Evolutionary conservation across 2,329 filamentous ascomycete genomes (phyloP), one percentile per base, ranked within the genome.

Genomic region (Cordyceps pruinosa): DNA sequence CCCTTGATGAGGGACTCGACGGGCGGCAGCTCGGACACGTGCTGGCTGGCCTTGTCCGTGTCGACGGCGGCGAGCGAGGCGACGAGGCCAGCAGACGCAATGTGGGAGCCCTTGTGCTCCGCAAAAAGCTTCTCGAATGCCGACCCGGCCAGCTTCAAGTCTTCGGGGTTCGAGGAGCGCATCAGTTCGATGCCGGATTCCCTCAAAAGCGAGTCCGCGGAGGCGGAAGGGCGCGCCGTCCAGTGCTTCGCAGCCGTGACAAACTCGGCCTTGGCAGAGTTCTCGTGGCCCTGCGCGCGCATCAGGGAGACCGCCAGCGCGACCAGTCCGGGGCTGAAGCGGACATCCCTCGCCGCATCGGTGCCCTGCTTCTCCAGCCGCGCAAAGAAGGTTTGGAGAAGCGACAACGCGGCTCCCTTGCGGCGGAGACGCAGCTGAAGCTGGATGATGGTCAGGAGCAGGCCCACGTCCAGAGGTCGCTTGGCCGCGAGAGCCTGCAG

Each of bases 121-220:
- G 81, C 73, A 61, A 87, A 82, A 13, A 97, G 79, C 48, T 81
- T 81, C 52, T 83, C 79, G 71, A 97, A 97, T 8, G 94, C 86
- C n/a, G 88, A 81, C 3, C 85, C 85, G 0, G 94, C 92, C 0
- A 84, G 77, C 15, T 79, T 71, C 26, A 90, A 75, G 62, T 96
- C 89, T 17, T 86, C 79, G 1, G 77, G 69, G 48, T 86, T 82
- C 7, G 86, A 82, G 0, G 90, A 96, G 62, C 87, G 84, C 48
- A 97, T 82, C 10, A 97, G 82, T 48, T 90, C 86, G 42, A 87
- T 80, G n/a, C 89, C 93, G 8, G 92, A 90, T 56, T 91, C 89
- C 58, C 86, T 85, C 51, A 96, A 78, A 6, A 97, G 81, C 1
- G 88, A 82, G n/a, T 79, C 72, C 0, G 85, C 70, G 2, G 67